Conservation (phyloP, 2,329 filamentous ascomycete genomes). For the Epichloe sylvatica region DNA sequence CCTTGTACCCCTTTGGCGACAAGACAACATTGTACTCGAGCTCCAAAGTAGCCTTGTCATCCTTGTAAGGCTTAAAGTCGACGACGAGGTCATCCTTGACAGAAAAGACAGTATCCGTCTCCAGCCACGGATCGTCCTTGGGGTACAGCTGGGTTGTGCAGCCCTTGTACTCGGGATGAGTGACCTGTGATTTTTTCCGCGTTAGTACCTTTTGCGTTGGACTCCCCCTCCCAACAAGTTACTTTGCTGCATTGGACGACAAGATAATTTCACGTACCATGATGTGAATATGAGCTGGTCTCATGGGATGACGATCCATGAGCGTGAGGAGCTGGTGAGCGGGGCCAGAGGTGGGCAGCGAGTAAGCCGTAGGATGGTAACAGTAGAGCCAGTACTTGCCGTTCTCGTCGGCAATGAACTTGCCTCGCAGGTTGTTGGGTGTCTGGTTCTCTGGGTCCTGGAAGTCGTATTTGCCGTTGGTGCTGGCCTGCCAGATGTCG, state of each 20-base stretch:
- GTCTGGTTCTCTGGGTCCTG: conserved; percentile 58
- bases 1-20: conserved; percentile 31
- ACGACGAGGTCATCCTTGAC: conserved; percentile 39
- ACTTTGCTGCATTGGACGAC: no score
- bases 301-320: conserved; percentile 35
- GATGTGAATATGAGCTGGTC: conserved; percentile 37
- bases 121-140: conserved; percentile 49
- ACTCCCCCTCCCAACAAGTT: no score
- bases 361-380: conserved; percentile 60
- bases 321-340: conserved; percentile 27
- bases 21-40: conserved; percentile 30
- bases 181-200: conserved; percentile 21
- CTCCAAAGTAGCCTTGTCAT: conserved; percentile 23
- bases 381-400: conserved; percentile 64
- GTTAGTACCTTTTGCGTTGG: no score
- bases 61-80: conserved; percentile 32
- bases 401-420: conserved; percentile 56
- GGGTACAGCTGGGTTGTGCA: conserved; percentile 69
- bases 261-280: conserved; percentile 22
- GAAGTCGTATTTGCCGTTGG: conserved; percentile 65
- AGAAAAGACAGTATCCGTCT: conserved; percentile 32
- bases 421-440: conserved; percentile 63
- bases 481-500: conserved; percentile 65
- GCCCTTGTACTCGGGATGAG: conserved; percentile 52
- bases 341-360: conserved; percentile 49